Conservation (phyloP, 2,329 filamentous ascomycete genomes). For the Emmonsiellopsis sp. region DNA sequence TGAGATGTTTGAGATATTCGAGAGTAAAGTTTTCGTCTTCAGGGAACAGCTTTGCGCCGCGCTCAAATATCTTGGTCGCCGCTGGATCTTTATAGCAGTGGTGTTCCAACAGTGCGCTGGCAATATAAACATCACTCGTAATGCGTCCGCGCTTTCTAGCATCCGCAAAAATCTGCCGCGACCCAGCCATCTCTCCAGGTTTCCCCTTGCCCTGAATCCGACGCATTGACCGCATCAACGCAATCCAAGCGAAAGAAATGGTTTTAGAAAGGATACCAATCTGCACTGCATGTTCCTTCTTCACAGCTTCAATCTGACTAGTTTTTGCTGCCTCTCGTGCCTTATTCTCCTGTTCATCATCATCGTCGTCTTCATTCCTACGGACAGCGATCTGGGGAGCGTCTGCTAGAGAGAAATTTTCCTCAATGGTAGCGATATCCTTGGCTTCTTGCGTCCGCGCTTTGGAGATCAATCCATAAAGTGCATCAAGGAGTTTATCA, state of each 20-base stretch:
- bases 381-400: slow-evolving; percentile 22
- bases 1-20: slow-evolving; percentile 90
- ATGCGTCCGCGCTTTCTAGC: slow-evolving; percentile 78
- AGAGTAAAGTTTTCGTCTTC: slow-evolving; percentile 89
- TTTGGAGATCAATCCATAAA: slow-evolving; percentile 80
- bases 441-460: slow-evolving; percentile 57
- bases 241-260: slow-evolving; percentile 90
- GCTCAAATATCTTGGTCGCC: slow-evolving; percentile 90
- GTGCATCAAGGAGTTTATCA: slow-evolving; percentile 68
- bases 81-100: slow-evolving; percentile 92
- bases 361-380: slow-evolving; percentile 40
- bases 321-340: slow-evolving; percentile 43
- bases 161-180: slow-evolving; percentile 81
- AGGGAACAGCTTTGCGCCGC: slow-evolving; percentile 84
- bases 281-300: slow-evolving; percentile 61
- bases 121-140: slow-evolving; percentile 90
- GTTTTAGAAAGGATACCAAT: slow-evolving; percentile 69
- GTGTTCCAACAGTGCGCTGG: slow-evolving; percentile 85
- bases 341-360: slow-evolving; percentile 37
- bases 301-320: slow-evolving; percentile 47
- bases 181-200: slow-evolving; percentile 61
- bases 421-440: slow-evolving; percentile 45
- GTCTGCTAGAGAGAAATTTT: slow-evolving; percentile 39
- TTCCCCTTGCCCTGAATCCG: slow-evolving; percentile 77
- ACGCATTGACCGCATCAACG: slow-evolving; percentile 85